Evolutionary conservation across 2,329 filamentous ascomycete species (phyloP).

Genomic region (Gliomastix tumulicola): DNA sequence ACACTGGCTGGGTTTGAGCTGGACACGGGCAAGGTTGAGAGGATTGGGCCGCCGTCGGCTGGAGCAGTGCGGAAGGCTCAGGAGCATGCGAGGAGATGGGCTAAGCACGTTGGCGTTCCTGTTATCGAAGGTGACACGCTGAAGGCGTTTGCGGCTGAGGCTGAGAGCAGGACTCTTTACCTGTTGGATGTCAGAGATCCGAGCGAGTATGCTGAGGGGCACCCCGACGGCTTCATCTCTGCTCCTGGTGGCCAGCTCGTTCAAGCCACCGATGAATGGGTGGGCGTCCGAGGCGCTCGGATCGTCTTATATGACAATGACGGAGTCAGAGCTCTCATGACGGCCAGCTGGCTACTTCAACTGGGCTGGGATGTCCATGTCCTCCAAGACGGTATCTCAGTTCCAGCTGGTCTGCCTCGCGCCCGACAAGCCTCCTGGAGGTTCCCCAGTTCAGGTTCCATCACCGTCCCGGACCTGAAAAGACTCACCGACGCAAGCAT

Average conservation of each 20-base stretch:
- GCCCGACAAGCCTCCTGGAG: constrained; percentile 2
- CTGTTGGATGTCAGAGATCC: constrained; percentile 20
- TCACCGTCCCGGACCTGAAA: constrained; percentile 7
- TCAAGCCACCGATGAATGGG: constrained; percentile 21
- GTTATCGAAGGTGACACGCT: constrained; percentile 6
- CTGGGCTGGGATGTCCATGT: constrained; percentile 21
- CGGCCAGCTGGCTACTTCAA: constrained; percentile 19
- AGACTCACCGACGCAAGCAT: constrained; percentile 9
- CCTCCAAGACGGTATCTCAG: constrained; percentile 7
- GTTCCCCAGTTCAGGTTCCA: constrained; percentile 1
- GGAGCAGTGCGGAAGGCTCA: constrained; percentile 5
- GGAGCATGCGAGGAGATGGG: constrained; percentile 6
- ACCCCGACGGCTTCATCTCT: constrained; percentile 15
- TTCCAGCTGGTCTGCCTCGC: constrained; percentile 6
- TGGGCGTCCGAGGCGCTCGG: constrained; percentile 18
- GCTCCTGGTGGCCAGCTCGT: constrained; percentile 21
- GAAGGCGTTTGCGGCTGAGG: constrained; percentile 7
- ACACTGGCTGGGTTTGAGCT: constrained; percentile 16
- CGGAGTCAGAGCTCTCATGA: constrained; percentile 18
- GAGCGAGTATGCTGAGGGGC: constrained; percentile 14
- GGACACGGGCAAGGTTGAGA: constrained; percentile 12
- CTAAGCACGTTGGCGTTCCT: constrained; percentile 7
- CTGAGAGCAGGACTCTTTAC: constrained; percentile 13
- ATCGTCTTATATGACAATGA: constrained; percentile 18
- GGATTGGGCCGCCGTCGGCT: constrained; percentile 6